These are phyloP conservation scores for Auriculariales sp. DNA, from an alignment of 768 basidiomycete species.

Conservation along the genomic window DNA sequence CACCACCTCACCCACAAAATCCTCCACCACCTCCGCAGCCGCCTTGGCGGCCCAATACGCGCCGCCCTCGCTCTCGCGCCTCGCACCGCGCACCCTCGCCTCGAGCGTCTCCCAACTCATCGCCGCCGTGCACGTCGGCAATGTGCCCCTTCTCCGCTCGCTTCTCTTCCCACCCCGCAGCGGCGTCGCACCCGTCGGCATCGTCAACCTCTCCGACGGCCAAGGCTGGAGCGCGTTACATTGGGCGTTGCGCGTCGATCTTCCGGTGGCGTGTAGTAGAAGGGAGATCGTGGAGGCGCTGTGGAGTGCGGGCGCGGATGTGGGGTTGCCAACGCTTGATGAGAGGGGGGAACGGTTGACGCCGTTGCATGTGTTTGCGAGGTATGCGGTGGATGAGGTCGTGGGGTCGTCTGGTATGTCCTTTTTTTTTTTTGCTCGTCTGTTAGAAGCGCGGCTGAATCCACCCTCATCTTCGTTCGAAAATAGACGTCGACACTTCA, in stretches of 20 bases:
- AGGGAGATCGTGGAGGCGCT: slow-evolving; percentile 51
- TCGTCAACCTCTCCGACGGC: slow-evolving; percentile 55
- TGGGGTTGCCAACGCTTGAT: slow-evolving; percentile 46
- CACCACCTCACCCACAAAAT: too few relatives aligned
- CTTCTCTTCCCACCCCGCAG: slow-evolving; percentile 36
- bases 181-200: slow-evolving; percentile 29
- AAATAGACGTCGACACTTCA: background rate
- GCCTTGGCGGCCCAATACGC: background rate
- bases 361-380: slow-evolving; percentile 12
- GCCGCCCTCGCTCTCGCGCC: background rate
- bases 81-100: slow-evolving; percentile 15
- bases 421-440: too few relatives aligned
- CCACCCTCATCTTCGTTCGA: too few relatives aligned
- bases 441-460: background rate
- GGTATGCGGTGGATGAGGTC: slow-evolving; percentile 7
- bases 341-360: slow-evolving; percentile 25
- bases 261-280: slow-evolving; percentile 30
- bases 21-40: background rate
- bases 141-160: slow-evolving; percentile 36
- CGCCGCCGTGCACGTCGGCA: slow-evolving; percentile 34
- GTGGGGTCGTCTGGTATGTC: background rate
- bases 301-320: slow-evolving; percentile 63
- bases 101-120: slow-evolving; percentile 37
- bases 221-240: slow-evolving; percentile 65
- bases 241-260: slow-evolving; percentile 40